Evolutionary conservation across 257 asterid species (phyloP).

Genomic region (Nicotiana otophora): DNA sequence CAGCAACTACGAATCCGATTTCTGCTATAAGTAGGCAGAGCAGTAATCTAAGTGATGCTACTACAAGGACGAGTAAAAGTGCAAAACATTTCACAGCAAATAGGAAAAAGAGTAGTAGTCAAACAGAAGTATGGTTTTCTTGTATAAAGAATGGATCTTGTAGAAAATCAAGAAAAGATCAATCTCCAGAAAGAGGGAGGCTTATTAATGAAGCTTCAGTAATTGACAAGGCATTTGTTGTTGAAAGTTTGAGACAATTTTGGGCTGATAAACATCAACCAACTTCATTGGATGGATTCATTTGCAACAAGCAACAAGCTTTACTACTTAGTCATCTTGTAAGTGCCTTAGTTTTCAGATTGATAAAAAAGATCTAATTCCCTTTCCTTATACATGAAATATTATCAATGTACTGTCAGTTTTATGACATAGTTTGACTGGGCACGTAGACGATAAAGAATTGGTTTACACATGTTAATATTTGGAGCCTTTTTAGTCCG

Average conservation of each 20-base stretch:
- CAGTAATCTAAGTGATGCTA: conserved; percentile 31
- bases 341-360: conserved; percentile 5
- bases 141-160: conserved; percentile 72
- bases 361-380: background rate
- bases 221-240: conserved; percentile 62
- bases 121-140: conserved; percentile 50
- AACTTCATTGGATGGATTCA: conserved; percentile 45
- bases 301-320: conserved; percentile 72
- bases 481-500: no score
- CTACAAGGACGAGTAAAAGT: conserved; percentile 44
- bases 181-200: conserved; percentile 51
- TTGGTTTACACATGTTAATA: no score
- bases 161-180: conserved; percentile 24
- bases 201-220: conserved; percentile 53
- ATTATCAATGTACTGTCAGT: no score
- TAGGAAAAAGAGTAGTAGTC: conserved; percentile 33
- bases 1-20: conserved; percentile 18
- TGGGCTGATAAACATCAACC: conserved; percentile 91
- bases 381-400: background rate
- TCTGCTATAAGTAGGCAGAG: conserved; percentile 45
- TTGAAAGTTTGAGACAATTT: conserved; percentile 60
- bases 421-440: no score
- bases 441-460: no score
- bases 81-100: conserved; percentile 39
- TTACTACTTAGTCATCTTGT: conserved; percentile 52